phyloP scores from a whole-genome alignment of 306 rosid genomes.

The Styphnolobium japonicum region DNA sequence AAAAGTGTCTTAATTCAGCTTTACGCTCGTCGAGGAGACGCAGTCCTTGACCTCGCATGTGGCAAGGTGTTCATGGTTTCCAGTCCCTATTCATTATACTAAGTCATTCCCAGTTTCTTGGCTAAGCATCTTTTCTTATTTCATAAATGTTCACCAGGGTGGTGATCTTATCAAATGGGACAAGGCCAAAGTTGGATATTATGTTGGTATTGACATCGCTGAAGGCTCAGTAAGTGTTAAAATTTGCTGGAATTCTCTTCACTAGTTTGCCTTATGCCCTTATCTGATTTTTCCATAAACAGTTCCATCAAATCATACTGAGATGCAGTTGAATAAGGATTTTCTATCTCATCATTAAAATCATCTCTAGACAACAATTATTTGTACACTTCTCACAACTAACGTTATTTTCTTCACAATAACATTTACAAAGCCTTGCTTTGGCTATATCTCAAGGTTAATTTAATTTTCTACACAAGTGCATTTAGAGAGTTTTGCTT shows the following conservation, averaged over 20 bases:
- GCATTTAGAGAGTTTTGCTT: not conserved
- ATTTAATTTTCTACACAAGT: constrained; percentile 1
- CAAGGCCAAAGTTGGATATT: constrained; percentile 92
- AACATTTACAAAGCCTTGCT: not conserved
- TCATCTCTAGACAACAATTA: too few relatives aligned
- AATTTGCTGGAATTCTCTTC: not conserved
- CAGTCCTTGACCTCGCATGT: constrained; percentile 94
- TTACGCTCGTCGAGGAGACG: constrained; percentile 78
- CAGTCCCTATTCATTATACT: not conserved
- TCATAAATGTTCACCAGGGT: constrained; percentile 54
- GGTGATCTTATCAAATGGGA: constrained; percentile 99
- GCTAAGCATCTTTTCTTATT: constrained; percentile 6
- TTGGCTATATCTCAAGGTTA: not conserved
- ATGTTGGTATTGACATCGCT: constrained; percentile 98
- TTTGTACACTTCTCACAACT: too few relatives aligned
- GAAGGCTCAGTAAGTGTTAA: constrained; percentile 82
- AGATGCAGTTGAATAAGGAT: not conserved
- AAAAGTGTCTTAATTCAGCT: constrained; percentile 98
- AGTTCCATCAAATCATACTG: constrained; percentile 8
- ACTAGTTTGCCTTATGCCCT: constrained; percentile 15
- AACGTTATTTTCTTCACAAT: not conserved
- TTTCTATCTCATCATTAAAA: not conserved
- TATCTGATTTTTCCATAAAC: not conserved
- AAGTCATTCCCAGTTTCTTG: not conserved
- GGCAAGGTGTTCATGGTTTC: constrained; percentile 74